Percentiles rank a stretch among this genome's conserved stretches.
These are phyloP conservation scores for Vaccinium macrocarpon DNA, from an alignment of 148 eudicot genomes.

Conservation along the genomic window DNA sequence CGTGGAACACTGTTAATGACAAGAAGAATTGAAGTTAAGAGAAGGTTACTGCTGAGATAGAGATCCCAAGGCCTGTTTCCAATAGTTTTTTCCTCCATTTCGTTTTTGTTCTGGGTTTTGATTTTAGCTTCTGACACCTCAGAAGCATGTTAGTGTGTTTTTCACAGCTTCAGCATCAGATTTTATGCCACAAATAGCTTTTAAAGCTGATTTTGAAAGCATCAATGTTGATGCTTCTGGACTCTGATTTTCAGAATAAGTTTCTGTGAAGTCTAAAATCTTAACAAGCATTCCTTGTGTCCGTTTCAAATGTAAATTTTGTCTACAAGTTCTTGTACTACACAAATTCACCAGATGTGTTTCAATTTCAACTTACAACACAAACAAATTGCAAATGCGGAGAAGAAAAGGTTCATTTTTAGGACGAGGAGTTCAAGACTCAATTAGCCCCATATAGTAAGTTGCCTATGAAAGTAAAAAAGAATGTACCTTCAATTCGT, in stretches of 20 bases:
- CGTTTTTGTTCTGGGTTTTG: not conserved
- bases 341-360: constrained; percentile 1
- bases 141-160: not conserved
- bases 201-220: not conserved
- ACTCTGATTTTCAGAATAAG: not conserved
- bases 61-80: not conserved
- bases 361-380: not conserved
- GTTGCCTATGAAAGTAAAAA: not conserved
- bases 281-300: not conserved
- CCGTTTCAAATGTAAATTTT: not conserved
- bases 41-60: not conserved
- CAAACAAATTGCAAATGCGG: not conserved
- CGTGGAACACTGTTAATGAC: not conserved
- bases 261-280: not conserved
- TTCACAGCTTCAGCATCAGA: not conserved
- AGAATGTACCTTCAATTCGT: constrained; percentile 55
- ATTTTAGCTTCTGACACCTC: not conserved
- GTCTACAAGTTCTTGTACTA: not conserved
- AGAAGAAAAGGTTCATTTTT: constrained; percentile 2
- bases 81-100: not conserved
- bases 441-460: not conserved
- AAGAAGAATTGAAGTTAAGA: not conserved
- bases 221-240: not conserved
- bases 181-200: not conserved
- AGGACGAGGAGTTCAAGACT: constrained; percentile 1